Conservation (phyloP, 768 basidiomycete genomes). For the Austroboletus festivus region DNA sequence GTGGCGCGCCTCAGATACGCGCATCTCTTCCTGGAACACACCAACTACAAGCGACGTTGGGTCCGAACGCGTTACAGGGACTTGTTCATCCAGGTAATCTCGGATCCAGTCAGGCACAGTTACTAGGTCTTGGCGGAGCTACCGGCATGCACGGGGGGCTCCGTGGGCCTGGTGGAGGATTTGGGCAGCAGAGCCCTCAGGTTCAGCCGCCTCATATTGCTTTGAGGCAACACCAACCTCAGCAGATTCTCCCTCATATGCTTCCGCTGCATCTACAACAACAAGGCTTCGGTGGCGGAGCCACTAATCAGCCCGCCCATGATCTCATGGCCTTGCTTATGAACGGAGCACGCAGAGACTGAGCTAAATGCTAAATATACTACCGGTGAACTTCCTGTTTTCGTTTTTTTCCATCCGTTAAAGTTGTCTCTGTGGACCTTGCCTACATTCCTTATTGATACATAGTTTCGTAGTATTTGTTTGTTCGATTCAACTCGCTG, state of each 20-base stretch:
- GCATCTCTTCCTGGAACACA: slow-evolving; percentile 44
- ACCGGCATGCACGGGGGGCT: slow-evolving; percentile 44
- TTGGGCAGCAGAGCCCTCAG: slow-evolving; percentile 32
- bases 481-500: slow-evolving; percentile 20
- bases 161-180: slow-evolving; percentile 46
- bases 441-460: slow-evolving; percentile 32
- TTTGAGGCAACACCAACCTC: slow-evolving; percentile 34
- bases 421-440: slow-evolving; percentile 22
- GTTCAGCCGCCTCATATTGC: slow-evolving; percentile 29
- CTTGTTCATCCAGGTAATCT: slow-evolving; percentile 53
- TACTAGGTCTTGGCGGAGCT: slow-evolving; percentile 45
- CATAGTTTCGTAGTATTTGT: slow-evolving; percentile 25
- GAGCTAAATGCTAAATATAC: slow-evolving; percentile 28
- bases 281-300: slow-evolving; percentile 45
- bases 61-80: slow-evolving; percentile 49
- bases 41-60: slow-evolving; percentile 47
- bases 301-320: slow-evolving; percentile 57
- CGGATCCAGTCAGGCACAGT: slow-evolving; percentile 46
- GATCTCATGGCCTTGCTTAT: slow-evolving; percentile 84
- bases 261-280: slow-evolving; percentile 60
- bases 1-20: slow-evolving; percentile 43
- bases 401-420: slow-evolving; percentile 7
- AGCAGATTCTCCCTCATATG: slow-evolving; percentile 53
- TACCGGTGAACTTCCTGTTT: slow-evolving; percentile 12
- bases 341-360: slow-evolving; percentile 69